Evolutionary conservation across 441 rosid genomes (phyloP), one percentile per base, ranked within the genome.

Genomic region (Pelargonium cotyledonis): DNA sequence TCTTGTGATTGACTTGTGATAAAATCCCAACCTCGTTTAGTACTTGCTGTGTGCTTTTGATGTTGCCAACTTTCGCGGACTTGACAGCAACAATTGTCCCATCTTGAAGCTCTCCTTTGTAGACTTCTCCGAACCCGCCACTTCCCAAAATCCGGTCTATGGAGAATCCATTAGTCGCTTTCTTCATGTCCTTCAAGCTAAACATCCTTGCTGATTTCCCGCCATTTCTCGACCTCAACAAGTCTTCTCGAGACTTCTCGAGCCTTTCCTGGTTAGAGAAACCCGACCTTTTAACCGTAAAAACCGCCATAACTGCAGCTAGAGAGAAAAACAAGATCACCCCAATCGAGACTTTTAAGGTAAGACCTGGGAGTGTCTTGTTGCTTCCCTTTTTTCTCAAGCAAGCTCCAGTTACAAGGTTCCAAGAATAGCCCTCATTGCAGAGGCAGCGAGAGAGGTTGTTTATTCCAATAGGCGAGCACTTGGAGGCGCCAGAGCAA

Each of bases 21-120:
- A 90, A 88, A 29, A 90, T 90, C 44, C 87, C 86, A 0, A 90
- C 88, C 78, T 90, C 96, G 47, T 90, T 90, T 44, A 90, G 89
- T 0, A 87, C 84, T 75, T 87, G 92, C 21, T 87, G 75, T 23
- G 86, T 80, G 72, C 91, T 86, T 74, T 85, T 89, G 71, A 83
- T 73, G 78, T 85, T 88, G 6, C 91, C 83, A 18, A 83, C 86
- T 82, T 87, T 90, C 5, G 96, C 91, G 10, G 75, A 81, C 75
- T 87, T 90, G 3, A 90, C 82, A 16, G 95, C 95, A 49, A 90
- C 89, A 5, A 76, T 46, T 5, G 85, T 85, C 63, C 95, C 90
- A 75, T 85, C 89, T 7, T 70, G 73, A 64, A 90, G 86, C 80
- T 81, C 82, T 7, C 92, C 92, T 68, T 78, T 89, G 80, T 86